Evolutionary conservation across 2,329 filamentous ascomycete species (phyloP).

Genomic region (Ampelomyces quisqualis): DNA sequence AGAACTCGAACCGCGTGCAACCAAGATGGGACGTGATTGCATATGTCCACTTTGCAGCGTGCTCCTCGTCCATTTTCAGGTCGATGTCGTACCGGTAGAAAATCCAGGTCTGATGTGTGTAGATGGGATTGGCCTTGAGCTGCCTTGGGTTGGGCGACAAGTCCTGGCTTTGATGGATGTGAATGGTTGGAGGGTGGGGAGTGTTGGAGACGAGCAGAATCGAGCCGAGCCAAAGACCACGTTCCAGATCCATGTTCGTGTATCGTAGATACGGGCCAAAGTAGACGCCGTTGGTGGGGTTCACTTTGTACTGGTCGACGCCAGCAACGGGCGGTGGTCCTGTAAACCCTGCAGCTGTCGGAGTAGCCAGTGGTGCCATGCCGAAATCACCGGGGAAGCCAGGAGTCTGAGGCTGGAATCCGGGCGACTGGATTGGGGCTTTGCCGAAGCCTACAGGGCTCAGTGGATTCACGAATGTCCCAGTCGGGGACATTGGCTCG

Average conservation of each 20-base stretch:
- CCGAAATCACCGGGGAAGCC: conserved; percentile 86
- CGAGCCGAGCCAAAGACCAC: conserved; percentile 86
- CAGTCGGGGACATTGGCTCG: conserved; percentile 78
- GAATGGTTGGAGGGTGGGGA: conserved; percentile 90
- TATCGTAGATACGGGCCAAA: conserved; percentile 96
- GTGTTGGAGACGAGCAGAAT: conserved; percentile 91
- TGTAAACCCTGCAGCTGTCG: conserved; percentile 77
- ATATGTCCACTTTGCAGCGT: conserved; percentile 89
- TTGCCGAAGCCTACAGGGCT: conserved; percentile 56
- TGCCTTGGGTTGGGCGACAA: conserved; percentile 91
- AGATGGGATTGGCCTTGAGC: conserved; percentile 77
- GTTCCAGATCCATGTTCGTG: conserved; percentile 94
- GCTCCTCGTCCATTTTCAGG: conserved; percentile 79
- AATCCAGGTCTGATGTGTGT: conserved; percentile 87
- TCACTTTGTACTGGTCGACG: conserved; percentile 90
- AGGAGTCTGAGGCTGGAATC: conserved; percentile 78
- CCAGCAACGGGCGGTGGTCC: conserved; percentile 86
- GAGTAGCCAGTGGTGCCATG: conserved; percentile 70
- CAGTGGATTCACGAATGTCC: conserved; percentile 47
- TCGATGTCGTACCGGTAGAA: conserved; percentile 96
- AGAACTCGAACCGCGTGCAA: conserved; percentile 96
- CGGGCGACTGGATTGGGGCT: conserved; percentile 70
- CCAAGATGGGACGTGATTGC: conserved; percentile 95
- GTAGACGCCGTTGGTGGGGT: conserved; percentile 93
- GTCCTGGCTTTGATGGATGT: conserved; percentile 87